Evolutionary conservation across 2,329 filamentous ascomycete genomes (phyloP).

Genomic region (Tolypocladium pustulatum): DNA sequence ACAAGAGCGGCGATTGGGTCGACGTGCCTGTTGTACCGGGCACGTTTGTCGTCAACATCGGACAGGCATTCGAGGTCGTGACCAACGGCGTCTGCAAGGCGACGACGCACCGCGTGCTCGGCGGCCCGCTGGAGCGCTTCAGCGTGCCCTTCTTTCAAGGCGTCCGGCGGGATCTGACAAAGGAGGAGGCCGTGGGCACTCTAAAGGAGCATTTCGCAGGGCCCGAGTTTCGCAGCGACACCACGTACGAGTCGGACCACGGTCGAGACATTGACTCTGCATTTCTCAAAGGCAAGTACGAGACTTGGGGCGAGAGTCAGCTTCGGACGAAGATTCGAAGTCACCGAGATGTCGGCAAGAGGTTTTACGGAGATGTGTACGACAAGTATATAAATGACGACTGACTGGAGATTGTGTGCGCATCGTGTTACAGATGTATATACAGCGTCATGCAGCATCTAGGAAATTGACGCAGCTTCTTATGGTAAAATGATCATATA

Average conservation of each 20-base stretch:
- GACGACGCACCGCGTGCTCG: slow-evolving; percentile 35
- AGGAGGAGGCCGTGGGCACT: background rate
- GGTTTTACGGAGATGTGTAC: slow-evolving; percentile 36
- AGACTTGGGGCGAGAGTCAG: slow-evolving; percentile 45
- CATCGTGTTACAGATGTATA: no score
- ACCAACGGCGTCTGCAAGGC: slow-evolving; percentile 43
- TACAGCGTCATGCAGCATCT: no score
- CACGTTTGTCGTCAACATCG: slow-evolving; percentile 48
- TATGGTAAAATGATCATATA: no score
- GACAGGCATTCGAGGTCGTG: slow-evolving; percentile 47
- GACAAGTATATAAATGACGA: slow-evolving; percentile 14
- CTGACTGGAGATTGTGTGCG: no score
- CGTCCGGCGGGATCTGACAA: slow-evolving; percentile 33
- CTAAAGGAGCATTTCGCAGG: background rate
- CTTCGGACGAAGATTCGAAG: slow-evolving; percentile 42
- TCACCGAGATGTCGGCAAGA: slow-evolving; percentile 35
- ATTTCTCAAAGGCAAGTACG: slow-evolving; percentile 34
- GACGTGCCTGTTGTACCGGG: slow-evolving; percentile 34
- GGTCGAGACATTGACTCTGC: slow-evolving; percentile 11
- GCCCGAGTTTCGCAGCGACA: background rate
- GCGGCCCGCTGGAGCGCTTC: slow-evolving; percentile 22
- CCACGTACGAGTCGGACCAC: background rate
- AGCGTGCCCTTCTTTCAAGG: slow-evolving; percentile 40
- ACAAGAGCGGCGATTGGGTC: slow-evolving; percentile 36
- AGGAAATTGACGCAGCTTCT: no score